Evolutionary conservation across 2,329 filamentous ascomycete genomes (phyloP), one percentile per base, ranked within the genome.

Genomic region (Leptodontidium sp.): DNA sequence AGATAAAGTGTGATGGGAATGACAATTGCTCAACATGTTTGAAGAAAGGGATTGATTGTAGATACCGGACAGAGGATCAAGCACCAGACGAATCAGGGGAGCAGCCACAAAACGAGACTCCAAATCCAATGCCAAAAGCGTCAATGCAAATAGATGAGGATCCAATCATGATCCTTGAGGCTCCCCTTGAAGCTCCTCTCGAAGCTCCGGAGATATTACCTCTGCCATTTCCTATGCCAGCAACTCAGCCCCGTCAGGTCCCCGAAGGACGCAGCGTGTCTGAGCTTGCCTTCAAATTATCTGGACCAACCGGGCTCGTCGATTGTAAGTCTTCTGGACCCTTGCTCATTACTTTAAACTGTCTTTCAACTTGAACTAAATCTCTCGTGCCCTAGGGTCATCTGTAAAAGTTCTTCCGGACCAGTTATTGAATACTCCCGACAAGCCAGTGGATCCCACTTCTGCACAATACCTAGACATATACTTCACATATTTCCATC

Each of bases 1-100:
- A 84, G 74, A 82, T 80, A 1, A 83, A 82, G 68, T 84, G 82
- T 61, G 79, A 82, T 67, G 82, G 82, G 1, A 79, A 80, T 14
- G 66, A 73, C 1, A 77, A 76, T 29, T 84, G 82, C 55, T 77
- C 79, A 0, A 78, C 81, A 1, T 84, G 82, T 57, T 70, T 72
- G 4, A 83, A 82, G 70, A 77, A 80, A 66, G 78, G 77, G 1
- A 77, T 82, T 21, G 70, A 71, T 17, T 84, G 82, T 68, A 79
- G 77, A 0, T 84, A 81, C 67, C 40, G 67, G 5, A 55, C 61
- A 15, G 45, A 65, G 11, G 58, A 70, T 59, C 53, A 64, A 52
- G 14, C 29, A 40, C 21, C 12, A 9, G 43, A 64, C 7, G 50
- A 64, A n/a, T 6, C n/a, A n/a, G 35, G 32, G 29, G 58, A 63